Evolutionary conservation across 805 yeast species (phyloP).

Genomic region (Maudiozyma bulderi): DNA sequence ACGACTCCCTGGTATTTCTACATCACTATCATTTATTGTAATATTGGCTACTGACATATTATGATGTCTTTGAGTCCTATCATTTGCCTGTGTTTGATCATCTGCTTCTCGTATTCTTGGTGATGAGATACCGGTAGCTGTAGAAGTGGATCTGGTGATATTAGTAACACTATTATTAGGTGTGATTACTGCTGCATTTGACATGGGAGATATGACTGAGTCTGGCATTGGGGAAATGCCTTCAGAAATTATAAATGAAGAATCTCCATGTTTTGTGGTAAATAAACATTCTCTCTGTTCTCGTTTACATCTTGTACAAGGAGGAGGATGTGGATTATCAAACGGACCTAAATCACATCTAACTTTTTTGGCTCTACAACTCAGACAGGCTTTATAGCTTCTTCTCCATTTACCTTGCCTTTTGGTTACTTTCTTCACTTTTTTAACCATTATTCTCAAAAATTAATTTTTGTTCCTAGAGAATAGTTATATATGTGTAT

Average conservation of each 20-base stretch:
- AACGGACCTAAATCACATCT: conserved; percentile 78
- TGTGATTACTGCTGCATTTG: no score
- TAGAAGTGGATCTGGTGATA: not conserved
- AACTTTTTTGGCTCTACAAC: conserved; percentile 76
- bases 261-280: not conserved
- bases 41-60: no score
- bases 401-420: conserved; percentile 38
- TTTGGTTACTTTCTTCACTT: not conserved
- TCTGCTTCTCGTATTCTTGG: no score
- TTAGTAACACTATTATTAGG: no score
- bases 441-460: not conserved
- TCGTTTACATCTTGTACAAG: conserved; percentile 76
- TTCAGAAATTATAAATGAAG: not conserved
- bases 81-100: no score
- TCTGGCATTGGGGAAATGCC: not conserved
- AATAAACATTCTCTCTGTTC: conserved; percentile 64
- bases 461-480: no score
- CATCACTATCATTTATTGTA: not conserved
- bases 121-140: not conserved
- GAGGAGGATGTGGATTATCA: conserved; percentile 64
- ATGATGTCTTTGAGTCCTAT: no score
- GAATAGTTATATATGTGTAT: no score
- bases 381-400: conserved; percentile 74
- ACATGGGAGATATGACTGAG: no score
- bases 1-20: no score